Evolutionary conservation across 2,329 filamentous ascomycete genomes (phyloP), one percentile per base, ranked within the genome.

Genomic region (Monilinia polystroma): DNA sequence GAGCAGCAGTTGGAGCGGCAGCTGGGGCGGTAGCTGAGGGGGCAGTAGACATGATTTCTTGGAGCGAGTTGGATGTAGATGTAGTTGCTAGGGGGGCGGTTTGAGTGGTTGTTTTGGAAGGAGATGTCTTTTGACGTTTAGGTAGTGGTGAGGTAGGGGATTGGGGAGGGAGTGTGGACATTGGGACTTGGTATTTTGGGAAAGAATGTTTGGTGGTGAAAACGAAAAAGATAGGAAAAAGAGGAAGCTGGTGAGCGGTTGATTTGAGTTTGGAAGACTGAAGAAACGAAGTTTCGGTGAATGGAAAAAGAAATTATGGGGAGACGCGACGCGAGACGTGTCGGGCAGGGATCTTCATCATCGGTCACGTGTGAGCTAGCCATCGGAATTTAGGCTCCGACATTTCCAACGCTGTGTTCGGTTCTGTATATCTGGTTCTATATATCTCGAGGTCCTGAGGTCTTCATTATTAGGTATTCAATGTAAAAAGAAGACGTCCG

Each of bases 121-220:
- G 53, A 8, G 66, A 67, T 26, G 26, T 58, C 59, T 67, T 67
- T 57, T 51, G 59, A 35, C 66, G 66, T 67, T 67, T 67, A 32
- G 66, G 59, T n/a, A 64, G 60, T 52, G 66, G 66, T 32, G 66
- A 58, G 18, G 43, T 52, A 20, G 66, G 51, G 38, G 66, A 57
- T 12, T 35, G 2, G 29, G 53, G 32, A 8, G 59, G 23, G 14
- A 64, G 52, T 49, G 59, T 63, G 64, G 57, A 62, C 56, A 63
- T 62, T 47, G 18, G n/a, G n/a, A 10, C 45, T 47, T 29, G n/a
- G 3, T 23, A 23, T 49, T 20, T 20, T 10, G n/a, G n/a, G 20
- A 56, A 43, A 38, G 56, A 43, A 16, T 43, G 38, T 14, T 41
- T 4, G 26, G 29, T 26, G 23, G 47, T 32, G 49, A 29, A 14